Percentiles rank a stretch among this genome's conserved stretches.
Conservation (phyloP, 2,329 filamentous ascomycete species). For the Arthrobotrys conoides region DNA sequence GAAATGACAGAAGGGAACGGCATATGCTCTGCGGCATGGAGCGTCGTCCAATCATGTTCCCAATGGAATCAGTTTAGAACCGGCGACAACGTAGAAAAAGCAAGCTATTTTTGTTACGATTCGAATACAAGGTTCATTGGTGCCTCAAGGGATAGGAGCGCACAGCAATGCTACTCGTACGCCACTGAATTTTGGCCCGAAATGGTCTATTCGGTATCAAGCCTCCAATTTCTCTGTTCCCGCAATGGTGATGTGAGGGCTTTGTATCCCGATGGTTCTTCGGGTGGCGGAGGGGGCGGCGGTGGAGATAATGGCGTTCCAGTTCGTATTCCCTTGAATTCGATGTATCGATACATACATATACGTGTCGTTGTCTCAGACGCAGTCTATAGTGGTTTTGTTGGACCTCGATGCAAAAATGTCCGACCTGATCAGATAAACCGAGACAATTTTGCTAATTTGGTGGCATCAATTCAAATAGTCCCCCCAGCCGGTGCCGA, state of each 20-base stretch:
- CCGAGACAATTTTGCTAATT: slow-evolving; percentile 18
- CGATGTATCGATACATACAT: neutral
- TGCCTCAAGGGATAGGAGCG: slow-evolving; percentile 48
- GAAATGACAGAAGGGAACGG: slow-evolving; percentile 31
- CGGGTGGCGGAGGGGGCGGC: neutral
- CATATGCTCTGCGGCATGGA: slow-evolving; percentile 33
- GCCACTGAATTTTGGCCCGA: slow-evolving; percentile 54
- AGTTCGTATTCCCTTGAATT: slow-evolving; percentile 30
- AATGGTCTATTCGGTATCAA: slow-evolving; percentile 42
- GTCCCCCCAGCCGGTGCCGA: slow-evolving; percentile 44
- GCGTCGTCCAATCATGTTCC: slow-evolving; percentile 45
- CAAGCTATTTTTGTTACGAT: slow-evolving; percentile 58
- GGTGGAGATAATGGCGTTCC: slow-evolving; percentile 41
- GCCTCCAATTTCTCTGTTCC: slow-evolving; percentile 43
- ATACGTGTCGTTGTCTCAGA: slow-evolving; percentile 16
- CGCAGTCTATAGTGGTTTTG: neutral
- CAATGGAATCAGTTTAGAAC: slow-evolving; percentile 41
- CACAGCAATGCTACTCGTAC: slow-evolving; percentile 45
- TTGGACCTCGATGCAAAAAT: neutral
- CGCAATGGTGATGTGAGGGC: slow-evolving; percentile 50
- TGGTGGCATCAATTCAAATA: slow-evolving; percentile 1
- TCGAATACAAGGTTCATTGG: slow-evolving; percentile 49
- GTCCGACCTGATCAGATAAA: neutral
- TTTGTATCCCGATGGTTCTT: slow-evolving; percentile 23
- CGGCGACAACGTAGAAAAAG: slow-evolving; percentile 36